Conservation (phyloP, 352 stramenopile genomes). For the Blastocystis sp. region DNA sequence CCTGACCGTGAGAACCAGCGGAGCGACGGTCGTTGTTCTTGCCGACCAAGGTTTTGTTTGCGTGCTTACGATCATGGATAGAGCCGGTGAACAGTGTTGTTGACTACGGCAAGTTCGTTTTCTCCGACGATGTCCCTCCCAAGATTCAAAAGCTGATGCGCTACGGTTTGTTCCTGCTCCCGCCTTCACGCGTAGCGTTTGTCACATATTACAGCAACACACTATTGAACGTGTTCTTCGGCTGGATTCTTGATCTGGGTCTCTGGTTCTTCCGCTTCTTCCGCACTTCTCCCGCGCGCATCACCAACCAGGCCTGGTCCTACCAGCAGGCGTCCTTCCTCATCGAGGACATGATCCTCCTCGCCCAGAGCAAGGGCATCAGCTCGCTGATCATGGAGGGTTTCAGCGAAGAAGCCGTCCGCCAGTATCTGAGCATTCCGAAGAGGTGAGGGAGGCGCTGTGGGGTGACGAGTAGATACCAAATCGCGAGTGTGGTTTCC, state of each 20-base stretch:
- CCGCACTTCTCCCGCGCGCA: not conserved
- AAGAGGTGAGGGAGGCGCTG: not conserved
- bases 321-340: constrained; percentile 54
- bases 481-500: constrained; percentile 59
- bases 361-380: constrained; percentile 60
- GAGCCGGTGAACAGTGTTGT: constrained; percentile 13
- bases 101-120: constrained; percentile 25
- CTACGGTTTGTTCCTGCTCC: not conserved
- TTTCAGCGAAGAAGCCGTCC: constrained; percentile 44
- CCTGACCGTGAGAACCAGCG: constrained; percentile 40
- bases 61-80: not conserved
- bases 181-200: not conserved
- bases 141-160: constrained; percentile 24
- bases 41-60: constrained; percentile 27
- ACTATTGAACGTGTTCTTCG: constrained; percentile 33
- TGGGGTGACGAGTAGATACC: constrained; percentile 20
- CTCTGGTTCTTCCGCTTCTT: constrained; percentile 36
- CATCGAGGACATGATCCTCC: constrained; percentile 50
- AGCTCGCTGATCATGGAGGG: constrained; percentile 66
- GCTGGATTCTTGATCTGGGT: constrained; percentile 43
- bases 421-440: constrained; percentile 6
- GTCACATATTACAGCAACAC: constrained; percentile 46
- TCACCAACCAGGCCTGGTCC: constrained; percentile 44
- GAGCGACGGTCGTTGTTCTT: constrained; percentile 44
- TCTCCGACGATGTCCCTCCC: not conserved